Evolutionary conservation across 352 stramenopile species (phyloP).

Genomic region (Pythium sukuiense): DNA sequence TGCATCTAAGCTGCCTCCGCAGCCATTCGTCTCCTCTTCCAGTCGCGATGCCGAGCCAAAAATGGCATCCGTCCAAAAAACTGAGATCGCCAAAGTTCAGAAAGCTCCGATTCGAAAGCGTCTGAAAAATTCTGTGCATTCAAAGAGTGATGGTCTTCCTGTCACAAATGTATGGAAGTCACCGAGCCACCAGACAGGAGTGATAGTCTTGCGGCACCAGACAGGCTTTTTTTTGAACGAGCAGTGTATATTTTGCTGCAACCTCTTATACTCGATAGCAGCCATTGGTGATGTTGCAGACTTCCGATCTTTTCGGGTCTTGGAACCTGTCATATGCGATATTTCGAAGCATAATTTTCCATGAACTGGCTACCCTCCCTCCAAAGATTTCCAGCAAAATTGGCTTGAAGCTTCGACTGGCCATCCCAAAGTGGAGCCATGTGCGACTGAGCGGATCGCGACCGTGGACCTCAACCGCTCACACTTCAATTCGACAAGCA

Average conservation of each 20-base stretch:
- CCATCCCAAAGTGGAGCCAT: constrained; percentile 12
- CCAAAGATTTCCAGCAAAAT: not conserved
- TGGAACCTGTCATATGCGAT: not conserved
- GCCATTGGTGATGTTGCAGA: not conserved
- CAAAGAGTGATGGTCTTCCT: constrained; percentile 11
- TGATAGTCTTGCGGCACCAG: constrained; percentile 13
- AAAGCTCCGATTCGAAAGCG: not conserved
- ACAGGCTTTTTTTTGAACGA: not conserved
- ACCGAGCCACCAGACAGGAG: not conserved
- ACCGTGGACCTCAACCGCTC: constrained; percentile 11
- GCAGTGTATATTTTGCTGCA: not conserved
- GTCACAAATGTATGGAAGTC: constrained; percentile 4
- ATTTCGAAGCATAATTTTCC: not conserved
- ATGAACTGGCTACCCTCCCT: not conserved
- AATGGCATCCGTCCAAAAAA: not conserved
- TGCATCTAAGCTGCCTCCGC: not conserved
- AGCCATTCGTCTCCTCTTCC: constrained; percentile 1
- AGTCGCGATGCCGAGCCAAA: not conserved
- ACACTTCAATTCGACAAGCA: constrained; percentile 24
- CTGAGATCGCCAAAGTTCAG: not conserved
- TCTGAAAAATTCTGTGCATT: not conserved
- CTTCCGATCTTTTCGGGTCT: not conserved
- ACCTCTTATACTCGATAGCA: constrained; percentile 4
- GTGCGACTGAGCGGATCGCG: not conserved
- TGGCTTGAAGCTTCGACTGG: not conserved